Evolutionary conservation across 371 early-diverging fungal species (phyloP).

Genomic region (Mortierella sp.): DNA sequence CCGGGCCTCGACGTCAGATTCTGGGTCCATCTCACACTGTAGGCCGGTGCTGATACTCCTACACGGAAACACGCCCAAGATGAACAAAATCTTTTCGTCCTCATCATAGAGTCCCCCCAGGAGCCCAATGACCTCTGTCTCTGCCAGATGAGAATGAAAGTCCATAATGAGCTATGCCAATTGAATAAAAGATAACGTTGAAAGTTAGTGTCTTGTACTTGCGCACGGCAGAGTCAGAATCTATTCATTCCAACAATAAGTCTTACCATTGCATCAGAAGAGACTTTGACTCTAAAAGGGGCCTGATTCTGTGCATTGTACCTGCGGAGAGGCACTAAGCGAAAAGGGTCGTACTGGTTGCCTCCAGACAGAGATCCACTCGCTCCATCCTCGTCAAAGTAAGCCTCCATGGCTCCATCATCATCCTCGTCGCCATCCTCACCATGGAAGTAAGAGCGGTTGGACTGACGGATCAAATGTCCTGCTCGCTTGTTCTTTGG

Average conservation of each 20-base stretch:
- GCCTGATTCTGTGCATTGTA: conserved; percentile 66
- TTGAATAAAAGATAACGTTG: not conserved
- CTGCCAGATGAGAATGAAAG: conserved; percentile 86
- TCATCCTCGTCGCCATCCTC: conserved; percentile 18
- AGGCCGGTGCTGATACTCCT: conserved; percentile 77
- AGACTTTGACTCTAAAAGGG: conserved; percentile 73
- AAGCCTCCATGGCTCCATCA: conserved; percentile 14
- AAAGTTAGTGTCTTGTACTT: not conserved
- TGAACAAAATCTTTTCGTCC: conserved; percentile 57
- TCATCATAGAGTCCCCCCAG: conserved; percentile 80
- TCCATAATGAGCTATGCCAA: conserved; percentile 82
- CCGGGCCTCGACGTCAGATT: conserved; percentile 82
- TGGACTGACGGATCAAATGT: conserved; percentile 34
- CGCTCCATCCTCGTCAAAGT: conserved; percentile 7
- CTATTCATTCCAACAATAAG: not conserved
- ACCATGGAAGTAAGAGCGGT: conserved; percentile 9
- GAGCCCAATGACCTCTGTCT: conserved; percentile 90
- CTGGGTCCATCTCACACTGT: conserved; percentile 90
- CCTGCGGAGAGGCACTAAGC: conserved; percentile 70
- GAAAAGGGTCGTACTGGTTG: conserved; percentile 73
- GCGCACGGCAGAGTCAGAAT: not conserved
- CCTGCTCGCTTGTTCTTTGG: conserved; percentile 45
- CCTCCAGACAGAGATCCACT: conserved; percentile 39
- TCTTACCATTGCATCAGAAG: conserved; percentile 74
- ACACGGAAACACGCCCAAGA: conserved; percentile 79